A percentile compares a stretch with the other conserved stretches of the same genome.
These are phyloP conservation scores for Vachellia pachyceras DNA, from an alignment of 306 rosid species.

Conservation along the genomic window DNA sequence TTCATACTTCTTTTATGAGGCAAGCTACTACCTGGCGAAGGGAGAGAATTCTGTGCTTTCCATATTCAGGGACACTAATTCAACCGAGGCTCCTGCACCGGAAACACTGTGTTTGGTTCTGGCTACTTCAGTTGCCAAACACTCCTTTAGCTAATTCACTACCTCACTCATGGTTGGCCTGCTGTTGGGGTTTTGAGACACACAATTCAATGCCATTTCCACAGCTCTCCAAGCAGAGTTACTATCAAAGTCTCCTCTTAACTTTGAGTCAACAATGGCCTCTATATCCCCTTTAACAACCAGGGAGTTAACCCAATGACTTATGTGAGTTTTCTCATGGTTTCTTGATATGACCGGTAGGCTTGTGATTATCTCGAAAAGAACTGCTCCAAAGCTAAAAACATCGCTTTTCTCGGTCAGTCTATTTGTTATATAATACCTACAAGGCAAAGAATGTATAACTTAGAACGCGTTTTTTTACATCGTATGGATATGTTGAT, in stretches of 20 bases:
- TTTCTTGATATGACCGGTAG: background rate
- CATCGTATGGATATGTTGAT: background rate
- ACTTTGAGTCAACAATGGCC: background rate
- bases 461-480: background rate
- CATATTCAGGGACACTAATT: background rate
- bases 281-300: background rate
- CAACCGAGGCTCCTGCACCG: background rate
- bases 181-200: background rate
- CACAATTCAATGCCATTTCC: background rate
- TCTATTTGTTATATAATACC: background rate
- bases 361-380: background rate
- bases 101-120: background rate
- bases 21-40: background rate
- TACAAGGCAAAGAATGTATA: background rate
- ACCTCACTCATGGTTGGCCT: conserved; percentile 1
- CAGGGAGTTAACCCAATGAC: background rate
- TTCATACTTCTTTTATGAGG: background rate
- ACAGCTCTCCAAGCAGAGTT: background rate
- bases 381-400: background rate
- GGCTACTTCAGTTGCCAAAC: background rate
- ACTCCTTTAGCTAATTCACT: background rate
- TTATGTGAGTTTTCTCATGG: background rate
- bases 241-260: background rate
- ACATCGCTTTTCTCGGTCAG: background rate
- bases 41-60: background rate